Evolutionary conservation across 345 rosid species (phyloP).

Genomic region (Turritis glabra): DNA sequence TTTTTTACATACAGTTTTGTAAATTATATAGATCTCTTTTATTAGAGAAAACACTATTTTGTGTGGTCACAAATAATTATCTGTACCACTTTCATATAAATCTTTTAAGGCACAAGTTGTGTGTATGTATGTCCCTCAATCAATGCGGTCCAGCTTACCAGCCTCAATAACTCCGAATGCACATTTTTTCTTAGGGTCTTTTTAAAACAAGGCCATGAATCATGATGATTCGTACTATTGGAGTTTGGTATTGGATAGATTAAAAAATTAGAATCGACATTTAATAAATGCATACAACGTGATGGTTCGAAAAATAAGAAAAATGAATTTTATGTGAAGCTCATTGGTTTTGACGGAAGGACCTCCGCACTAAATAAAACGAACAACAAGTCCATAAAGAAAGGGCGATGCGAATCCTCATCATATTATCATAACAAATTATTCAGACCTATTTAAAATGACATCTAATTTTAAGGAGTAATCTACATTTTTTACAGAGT

Average conservation of each 20-base stretch:
- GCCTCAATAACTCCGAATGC: neutral
- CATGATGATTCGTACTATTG: neutral
- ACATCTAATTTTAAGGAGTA: no score
- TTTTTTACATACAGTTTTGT: neutral
- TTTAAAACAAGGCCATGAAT: neutral
- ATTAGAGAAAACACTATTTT: neutral
- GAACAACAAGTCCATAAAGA: slow-evolving; percentile 8
- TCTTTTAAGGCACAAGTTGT: neutral
- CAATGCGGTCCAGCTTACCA: neutral
- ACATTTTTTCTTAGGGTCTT: neutral
- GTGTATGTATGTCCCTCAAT: neutral
- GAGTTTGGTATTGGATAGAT: neutral
- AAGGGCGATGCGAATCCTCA: no score
- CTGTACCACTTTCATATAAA: neutral
- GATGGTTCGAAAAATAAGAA: neutral
- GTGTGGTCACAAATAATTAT: neutral
- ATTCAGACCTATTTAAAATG: no score
- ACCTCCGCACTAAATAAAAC: slow-evolving; percentile 18
- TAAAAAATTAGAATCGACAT: neutral
- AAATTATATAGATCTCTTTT: neutral
- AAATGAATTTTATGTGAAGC: neutral
- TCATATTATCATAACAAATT: no score
- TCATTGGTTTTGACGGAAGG: slow-evolving; percentile 12
- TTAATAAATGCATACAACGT: neutral
- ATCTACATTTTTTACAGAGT: no score